Conservation (phyloP, 2,329 filamentous ascomycete species). For the Tricladium varicosporioides region DNA sequence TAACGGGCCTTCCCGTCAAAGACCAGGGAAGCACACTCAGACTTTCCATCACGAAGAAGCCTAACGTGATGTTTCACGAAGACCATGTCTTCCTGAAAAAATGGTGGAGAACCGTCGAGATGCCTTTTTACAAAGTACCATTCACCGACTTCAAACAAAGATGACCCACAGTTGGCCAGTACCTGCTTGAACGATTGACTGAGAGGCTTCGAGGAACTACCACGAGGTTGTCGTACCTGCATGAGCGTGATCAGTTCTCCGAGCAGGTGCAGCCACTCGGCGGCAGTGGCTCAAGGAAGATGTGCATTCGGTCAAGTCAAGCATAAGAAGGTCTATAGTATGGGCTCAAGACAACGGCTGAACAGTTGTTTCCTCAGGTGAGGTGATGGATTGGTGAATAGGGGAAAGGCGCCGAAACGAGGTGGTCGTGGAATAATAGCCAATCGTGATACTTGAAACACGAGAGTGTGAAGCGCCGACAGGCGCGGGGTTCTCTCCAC, state of each 20-base stretch:
- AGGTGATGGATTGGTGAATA: not conserved
- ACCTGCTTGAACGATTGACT: constrained; percentile 1
- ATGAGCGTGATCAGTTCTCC: not conserved
- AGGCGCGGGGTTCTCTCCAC: not conserved
- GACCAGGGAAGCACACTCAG: not conserved
- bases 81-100: not conserved
- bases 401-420: not conserved
- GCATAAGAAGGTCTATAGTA: not conserved
- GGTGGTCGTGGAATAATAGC: not conserved
- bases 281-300: not conserved
- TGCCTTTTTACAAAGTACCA: not conserved
- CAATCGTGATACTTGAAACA: constrained; percentile 8
- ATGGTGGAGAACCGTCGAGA: not conserved
- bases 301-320: not conserved
- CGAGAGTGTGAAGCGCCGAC: constrained; percentile 1
- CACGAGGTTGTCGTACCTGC: not conserved
- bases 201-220: not conserved
- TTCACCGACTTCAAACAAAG: constrained; percentile 4
- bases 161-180: not conserved
- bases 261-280: not conserved
- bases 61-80: constrained; percentile 1
- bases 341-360: not conserved
- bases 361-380: not conserved
- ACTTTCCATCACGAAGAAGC: not conserved
- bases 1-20: not conserved